These are phyloP conservation scores for Quercus dentata DNA, from an alignment of 306 rosid genomes.

Conservation along the genomic window DNA sequence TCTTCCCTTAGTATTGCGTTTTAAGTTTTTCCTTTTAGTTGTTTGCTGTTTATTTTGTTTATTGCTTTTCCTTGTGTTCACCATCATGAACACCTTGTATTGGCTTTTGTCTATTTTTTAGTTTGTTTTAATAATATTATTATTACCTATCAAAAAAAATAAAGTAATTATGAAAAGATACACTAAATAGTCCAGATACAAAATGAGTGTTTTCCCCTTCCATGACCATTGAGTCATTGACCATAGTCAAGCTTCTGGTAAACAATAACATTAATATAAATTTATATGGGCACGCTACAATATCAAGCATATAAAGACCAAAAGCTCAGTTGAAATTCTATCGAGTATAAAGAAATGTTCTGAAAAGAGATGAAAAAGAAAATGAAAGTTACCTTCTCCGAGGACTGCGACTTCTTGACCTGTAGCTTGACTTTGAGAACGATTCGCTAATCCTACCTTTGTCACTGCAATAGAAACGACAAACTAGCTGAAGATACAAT, in stretches of 20 bases:
- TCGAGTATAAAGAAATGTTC: too few relatives aligned
- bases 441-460: slow-evolving; percentile 77
- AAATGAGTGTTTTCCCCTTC: neutral
- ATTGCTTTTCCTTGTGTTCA: too few relatives aligned
- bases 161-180: too few relatives aligned
- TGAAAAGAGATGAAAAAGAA: neutral
- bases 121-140: too few relatives aligned
- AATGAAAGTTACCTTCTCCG: slow-evolving; percentile 43
- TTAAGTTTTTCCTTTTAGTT: too few relatives aligned
- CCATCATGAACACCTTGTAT: too few relatives aligned
- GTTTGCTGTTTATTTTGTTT: too few relatives aligned
- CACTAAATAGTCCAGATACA: neutral
- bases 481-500: neutral
- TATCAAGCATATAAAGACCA: neutral
- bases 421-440: slow-evolving; percentile 40
- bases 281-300: neutral
- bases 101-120: too few relatives aligned
- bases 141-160: too few relatives aligned
- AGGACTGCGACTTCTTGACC: slow-evolving; percentile 88
- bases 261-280: neutral
- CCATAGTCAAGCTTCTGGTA: neutral
- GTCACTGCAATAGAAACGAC: slow-evolving; percentile 42
- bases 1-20: too few relatives aligned
- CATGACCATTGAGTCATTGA: neutral
- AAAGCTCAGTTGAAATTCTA: neutral